Evolutionary conservation across 1,284 basidiomycete species (phyloP), one percentile per base, ranked within the genome.

Genomic region (Leccinum pseudoinsigne): DNA sequence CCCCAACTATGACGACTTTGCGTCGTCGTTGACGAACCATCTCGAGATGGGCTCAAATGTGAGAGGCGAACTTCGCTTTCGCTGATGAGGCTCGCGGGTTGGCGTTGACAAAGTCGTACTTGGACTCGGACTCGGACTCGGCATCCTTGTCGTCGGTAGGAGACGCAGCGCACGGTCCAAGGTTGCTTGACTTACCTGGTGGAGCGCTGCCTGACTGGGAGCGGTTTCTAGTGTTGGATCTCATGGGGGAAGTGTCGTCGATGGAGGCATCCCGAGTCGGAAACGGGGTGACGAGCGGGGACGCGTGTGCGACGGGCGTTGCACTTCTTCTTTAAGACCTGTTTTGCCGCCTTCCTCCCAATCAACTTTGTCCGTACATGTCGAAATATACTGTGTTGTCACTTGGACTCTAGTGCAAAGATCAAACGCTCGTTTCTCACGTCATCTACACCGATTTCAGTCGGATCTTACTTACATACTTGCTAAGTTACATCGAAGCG

Each of bases 21-120:
- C 81, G 40, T 92, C 92, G 21, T 74, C 94, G 9, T 93, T 92
- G 62, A 94, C 92, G 21, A 94, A 94, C 72, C 92, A 93, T 69
- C 81, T 94, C 55, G 92, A 94, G 77, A 80, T 86, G 11, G 92
- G 93, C 10, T 86, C 87, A 38, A 92, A 94, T 71, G 90, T 94
- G 50, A 85, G 84, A 69, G 78, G 80, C 38, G 77, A 81, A 42
- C 83, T 76, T 76, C 81, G 40, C 77, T 93, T 14, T 90, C 92
- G 14, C 74, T 94, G 63, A 86, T 94, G 84, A 70, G 68, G n/a
- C 75, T 87, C 11, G 73, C 76, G n/a, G 66, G 69, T 23, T 38
- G 36, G 67, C 59, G 23, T 66, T 69, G 34, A 38, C 61, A 38
- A 38, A 38, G 12, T 38, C 36, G 36, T 38, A 38, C 36, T 38